Evolutionary conservation across 1,284 basidiomycete species (phyloP).

Genomic region (Exsudoporus floridanus): DNA sequence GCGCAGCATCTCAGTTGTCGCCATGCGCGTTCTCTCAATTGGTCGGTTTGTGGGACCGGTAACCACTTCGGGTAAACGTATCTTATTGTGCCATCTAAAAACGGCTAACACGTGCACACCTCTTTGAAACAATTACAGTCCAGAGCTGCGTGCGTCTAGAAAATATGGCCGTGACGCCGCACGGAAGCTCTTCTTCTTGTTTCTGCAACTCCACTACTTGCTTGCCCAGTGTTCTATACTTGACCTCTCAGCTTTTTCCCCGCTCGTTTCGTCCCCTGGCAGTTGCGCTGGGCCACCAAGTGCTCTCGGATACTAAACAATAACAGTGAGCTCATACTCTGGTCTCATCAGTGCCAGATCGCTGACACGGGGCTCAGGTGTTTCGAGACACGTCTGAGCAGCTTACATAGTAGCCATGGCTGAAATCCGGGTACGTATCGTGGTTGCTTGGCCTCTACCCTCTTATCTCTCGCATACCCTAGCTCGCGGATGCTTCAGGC

Average conservation of each 20-base stretch:
- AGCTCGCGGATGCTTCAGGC: not conserved
- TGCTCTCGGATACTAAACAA: not conserved
- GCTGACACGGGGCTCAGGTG: constrained; percentile 5
- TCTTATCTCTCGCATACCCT: not conserved
- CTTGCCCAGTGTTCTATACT: not conserved
- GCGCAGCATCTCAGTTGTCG: too few species aligned
- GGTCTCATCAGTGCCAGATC: not conserved
- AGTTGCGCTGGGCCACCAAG: not conserved
- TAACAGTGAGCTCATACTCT: constrained; percentile 3
- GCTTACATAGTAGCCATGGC: not conserved
- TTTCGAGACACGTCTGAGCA: not conserved
- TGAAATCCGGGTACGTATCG: constrained; percentile 11
- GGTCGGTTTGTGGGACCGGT: not conserved
- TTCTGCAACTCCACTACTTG: constrained; percentile 1
- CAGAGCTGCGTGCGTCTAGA: constrained; percentile 5
- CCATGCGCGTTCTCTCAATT: too few species aligned
- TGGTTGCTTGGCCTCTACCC: not conserved
- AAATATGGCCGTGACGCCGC: constrained; percentile 12
- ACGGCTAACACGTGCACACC: constrained; percentile 5
- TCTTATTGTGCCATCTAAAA: constrained; percentile 28
- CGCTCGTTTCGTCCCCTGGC: not conserved
- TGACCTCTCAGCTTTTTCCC: not conserved
- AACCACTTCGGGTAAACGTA: constrained; percentile 12
- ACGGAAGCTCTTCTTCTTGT: not conserved
- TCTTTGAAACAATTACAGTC: constrained; percentile 22